These are phyloP conservation scores for Fusarium newnesense DNA, from an alignment of 2,329 filamentous ascomycete genomes.

Conservation along the genomic window DNA sequence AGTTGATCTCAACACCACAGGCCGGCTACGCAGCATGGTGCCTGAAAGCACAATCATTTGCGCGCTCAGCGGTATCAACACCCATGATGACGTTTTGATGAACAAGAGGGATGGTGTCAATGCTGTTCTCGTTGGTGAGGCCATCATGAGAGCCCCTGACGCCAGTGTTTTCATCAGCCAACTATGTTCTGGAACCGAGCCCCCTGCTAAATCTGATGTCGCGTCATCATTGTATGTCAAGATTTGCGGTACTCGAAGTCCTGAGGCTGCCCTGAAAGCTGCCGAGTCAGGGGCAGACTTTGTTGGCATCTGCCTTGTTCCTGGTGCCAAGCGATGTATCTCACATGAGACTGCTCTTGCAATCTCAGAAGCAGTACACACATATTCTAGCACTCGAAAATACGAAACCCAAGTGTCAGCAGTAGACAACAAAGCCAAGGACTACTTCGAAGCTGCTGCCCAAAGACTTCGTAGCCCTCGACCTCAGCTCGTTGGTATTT, in stretches of 20 bases:
- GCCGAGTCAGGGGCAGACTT: conserved; percentile 90
- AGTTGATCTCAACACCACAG: conserved; percentile 93
- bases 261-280: conserved; percentile 82
- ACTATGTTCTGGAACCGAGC: conserved; percentile 73
- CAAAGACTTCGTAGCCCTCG: conserved; percentile 63
- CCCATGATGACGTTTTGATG: conserved; percentile 85
- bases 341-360: conserved; percentile 79
- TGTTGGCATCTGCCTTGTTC: conserved; percentile 91
- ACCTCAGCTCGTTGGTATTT: conserved; percentile 90
- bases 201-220: conserved; percentile 48
- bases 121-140: conserved; percentile 93
- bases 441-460: conserved; percentile 76
- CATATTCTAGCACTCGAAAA: conserved; percentile 64
- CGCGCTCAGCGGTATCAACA: conserved; percentile 93
- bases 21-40: conserved; percentile 86
- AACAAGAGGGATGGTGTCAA: conserved; percentile 92
- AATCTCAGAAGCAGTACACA: conserved; percentile 83
- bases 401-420: conserved; percentile 43
- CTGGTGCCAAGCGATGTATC: conserved; percentile 82
- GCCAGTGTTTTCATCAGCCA: conserved; percentile 84
- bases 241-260: conserved; percentile 90
- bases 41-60: conserved; percentile 88
- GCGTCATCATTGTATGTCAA: conserved; percentile 77
- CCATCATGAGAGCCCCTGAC: conserved; percentile 91
- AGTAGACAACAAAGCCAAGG: conserved; percentile 56